phyloP scores from a whole-genome alignment of 208 protist genomes.

The Trypanosoma theileri region DNA sequence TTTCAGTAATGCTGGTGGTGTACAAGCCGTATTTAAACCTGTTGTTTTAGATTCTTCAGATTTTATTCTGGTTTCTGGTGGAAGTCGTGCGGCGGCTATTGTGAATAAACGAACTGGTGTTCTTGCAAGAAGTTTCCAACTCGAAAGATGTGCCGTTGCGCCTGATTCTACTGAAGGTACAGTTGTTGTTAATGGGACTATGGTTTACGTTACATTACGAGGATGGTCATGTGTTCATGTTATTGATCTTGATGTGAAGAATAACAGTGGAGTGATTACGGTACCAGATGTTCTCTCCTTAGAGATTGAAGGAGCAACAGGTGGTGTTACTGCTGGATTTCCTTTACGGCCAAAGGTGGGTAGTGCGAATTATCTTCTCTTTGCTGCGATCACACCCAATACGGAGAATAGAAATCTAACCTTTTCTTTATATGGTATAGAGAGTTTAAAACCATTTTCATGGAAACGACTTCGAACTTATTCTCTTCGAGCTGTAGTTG shows the following conservation, averaged over 20 bases:
- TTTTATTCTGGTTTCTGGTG: constrained; percentile 22
- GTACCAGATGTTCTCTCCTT: constrained; percentile 6
- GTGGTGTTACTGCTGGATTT: background rate
- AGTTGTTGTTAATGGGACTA: constrained; percentile 23
- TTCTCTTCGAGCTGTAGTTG: background rate
- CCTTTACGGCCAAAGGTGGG: constrained; percentile 9
- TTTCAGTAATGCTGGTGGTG: background rate
- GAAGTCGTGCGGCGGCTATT: constrained; percentile 10
- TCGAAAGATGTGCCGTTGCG: constrained; percentile 15
- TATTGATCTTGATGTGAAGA: constrained; percentile 12
- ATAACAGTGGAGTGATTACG: background rate
- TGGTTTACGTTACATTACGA: constrained; percentile 16
- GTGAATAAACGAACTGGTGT: constrained; percentile 22
- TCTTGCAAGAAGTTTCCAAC: background rate
- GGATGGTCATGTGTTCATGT: constrained; percentile 27
- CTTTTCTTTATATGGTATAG: constrained; percentile 22
- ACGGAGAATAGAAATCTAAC: constrained; percentile 1
- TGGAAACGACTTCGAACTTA: constrained; percentile 6
- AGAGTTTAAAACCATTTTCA: background rate
- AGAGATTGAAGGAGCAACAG: background rate
- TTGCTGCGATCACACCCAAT: background rate
- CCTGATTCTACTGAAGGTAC: background rate
- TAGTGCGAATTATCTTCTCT: constrained; percentile 16
- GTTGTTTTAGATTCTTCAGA: constrained; percentile 18
- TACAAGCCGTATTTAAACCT: constrained; percentile 8